Evolutionary conservation across 768 basidiomycete species (phyloP).

Genomic region (Mycena kentingensis): DNA sequence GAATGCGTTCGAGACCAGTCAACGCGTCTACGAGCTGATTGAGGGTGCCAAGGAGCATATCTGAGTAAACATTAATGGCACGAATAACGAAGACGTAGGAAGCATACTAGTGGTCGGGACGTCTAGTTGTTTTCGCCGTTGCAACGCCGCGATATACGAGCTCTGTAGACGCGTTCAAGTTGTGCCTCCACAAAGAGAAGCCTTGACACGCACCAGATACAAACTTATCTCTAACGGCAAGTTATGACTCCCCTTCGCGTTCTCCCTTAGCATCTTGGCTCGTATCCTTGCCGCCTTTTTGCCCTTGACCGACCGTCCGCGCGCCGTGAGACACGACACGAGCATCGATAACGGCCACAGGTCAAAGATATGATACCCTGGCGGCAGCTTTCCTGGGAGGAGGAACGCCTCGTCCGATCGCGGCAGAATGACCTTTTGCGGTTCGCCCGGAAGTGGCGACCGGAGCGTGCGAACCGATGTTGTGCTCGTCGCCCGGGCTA

Average conservation of each 20-base stretch:
- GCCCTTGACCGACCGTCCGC: constrained; percentile 55
- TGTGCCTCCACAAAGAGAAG: not conserved
- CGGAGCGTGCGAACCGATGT: constrained; percentile 6
- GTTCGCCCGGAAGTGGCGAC: constrained; percentile 12
- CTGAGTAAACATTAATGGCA: constrained; percentile 32
- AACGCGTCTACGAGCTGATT: constrained; percentile 63
- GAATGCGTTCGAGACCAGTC: constrained; percentile 70
- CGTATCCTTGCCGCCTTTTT: constrained; percentile 59
- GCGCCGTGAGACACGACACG: constrained; percentile 45
- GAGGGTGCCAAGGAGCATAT: constrained; percentile 48
- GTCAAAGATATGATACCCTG: constrained; percentile 61
- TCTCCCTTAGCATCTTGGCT: constrained; percentile 46
- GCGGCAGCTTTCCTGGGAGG: constrained; percentile 57
- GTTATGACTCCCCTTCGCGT: constrained; percentile 54
- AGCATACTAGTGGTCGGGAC: constrained; percentile 61
- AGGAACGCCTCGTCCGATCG: constrained; percentile 49
- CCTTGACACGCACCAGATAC: constrained; percentile 40
- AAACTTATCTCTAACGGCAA: constrained; percentile 69
- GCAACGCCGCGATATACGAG: constrained; percentile 65
- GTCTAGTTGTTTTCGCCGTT: constrained; percentile 56
- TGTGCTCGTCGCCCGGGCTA: not conserved
- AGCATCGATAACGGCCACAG: constrained; percentile 71
- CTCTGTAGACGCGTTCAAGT: constrained; percentile 46
- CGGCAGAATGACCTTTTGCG: constrained; percentile 39
- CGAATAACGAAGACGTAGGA: not conserved